phyloP scores from a whole-genome alignment of 129 eudicot species.

The Mikania micrantha region DNA sequence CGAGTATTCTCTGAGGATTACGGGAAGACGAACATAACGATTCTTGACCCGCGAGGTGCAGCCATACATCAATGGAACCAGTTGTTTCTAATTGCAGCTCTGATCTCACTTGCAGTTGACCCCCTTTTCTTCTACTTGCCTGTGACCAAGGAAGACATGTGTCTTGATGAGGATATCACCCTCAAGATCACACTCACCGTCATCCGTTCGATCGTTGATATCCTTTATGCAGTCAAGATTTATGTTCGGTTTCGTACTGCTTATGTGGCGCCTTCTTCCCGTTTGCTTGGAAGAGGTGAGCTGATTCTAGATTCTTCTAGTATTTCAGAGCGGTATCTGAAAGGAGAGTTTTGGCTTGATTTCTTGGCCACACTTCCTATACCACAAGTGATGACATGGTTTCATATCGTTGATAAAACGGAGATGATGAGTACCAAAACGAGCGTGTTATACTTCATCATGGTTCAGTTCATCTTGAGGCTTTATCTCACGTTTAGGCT shows the following conservation, averaged over 20 bases:
- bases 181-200: slow-evolving; percentile 49
- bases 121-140: slow-evolving; percentile 81
- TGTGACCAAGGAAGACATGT: slow-evolving; percentile 30
- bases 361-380: slow-evolving; percentile 67
- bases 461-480: slow-evolving; percentile 59
- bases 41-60: slow-evolving; percentile 59
- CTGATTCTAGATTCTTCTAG: slow-evolving; percentile 55
- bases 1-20: slow-evolving; percentile 69
- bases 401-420: slow-evolving; percentile 29
- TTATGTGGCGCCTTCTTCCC: slow-evolving; percentile 77
- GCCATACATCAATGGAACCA: slow-evolving; percentile 43
- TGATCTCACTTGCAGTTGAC: slow-evolving; percentile 59
- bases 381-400: slow-evolving; percentile 86
- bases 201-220: slow-evolving; percentile 47
- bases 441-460: slow-evolving; percentile 44
- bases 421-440: slow-evolving; percentile 41
- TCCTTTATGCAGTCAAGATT: slow-evolving; percentile 53
- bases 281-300: slow-evolving; percentile 75
- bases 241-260: slow-evolving; percentile 64
- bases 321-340: slow-evolving; percentile 49
- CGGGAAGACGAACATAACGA: slow-evolving; percentile 19
- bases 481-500: slow-evolving; percentile 58
- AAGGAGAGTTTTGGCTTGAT: slow-evolving; percentile 56
- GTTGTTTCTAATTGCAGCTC: slow-evolving; percentile 45
- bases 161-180: slow-evolving; percentile 38